Base-by-base conservation (phyloP, 176 grass and related monocot species). In the Carex parvula region DNA sequence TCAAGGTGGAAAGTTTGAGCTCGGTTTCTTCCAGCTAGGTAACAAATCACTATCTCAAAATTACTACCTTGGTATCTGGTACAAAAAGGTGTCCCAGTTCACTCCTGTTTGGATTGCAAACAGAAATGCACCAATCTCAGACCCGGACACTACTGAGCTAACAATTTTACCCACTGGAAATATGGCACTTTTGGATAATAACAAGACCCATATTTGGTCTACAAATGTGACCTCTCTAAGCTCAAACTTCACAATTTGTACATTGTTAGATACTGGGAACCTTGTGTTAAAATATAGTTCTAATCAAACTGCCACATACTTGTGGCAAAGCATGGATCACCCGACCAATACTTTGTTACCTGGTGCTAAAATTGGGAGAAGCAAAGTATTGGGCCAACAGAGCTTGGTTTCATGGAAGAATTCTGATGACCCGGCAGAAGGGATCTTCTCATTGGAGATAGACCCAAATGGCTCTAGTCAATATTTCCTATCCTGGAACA, bases 21-120 rank as follows among this genome's bases (percentile, higher is more conserved):
- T 74, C 0, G 70, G 70, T 41, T 74, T 74, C 70, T 50, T 74
- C 70, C 70, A 74, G 20, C 24, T 50, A 74, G 35, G 16, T 74
- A 74, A 74, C 7, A 74, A 21, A 10, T 84, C 86, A 22, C 0
- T 41, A 0, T 74, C 13, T 52, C 16, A 46, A 0, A 79, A 44
- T 59, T 81, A 88, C 80, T 91, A 89, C 46, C 62, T 91, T 48
- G 86, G 78, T 9, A 80, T 91, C 21, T 91, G 90, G 90, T 86
- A 91, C 87, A 86, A 79, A 41, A 83, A 79, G 68, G 79, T 91
- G n/a, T 54, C 87, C 5, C n/a, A 66, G 33, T 42, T 58, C 16
- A 86, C 70, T 26, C 54, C 71, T 5, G 84, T 79, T 0, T 91
- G 90, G 86, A 69, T 84, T 62, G 90, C 86, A 33, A 91, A 91